Evolutionary conservation across 352 stramenopile species (phyloP).

Genomic region (Phytopythium delawarense): DNA sequence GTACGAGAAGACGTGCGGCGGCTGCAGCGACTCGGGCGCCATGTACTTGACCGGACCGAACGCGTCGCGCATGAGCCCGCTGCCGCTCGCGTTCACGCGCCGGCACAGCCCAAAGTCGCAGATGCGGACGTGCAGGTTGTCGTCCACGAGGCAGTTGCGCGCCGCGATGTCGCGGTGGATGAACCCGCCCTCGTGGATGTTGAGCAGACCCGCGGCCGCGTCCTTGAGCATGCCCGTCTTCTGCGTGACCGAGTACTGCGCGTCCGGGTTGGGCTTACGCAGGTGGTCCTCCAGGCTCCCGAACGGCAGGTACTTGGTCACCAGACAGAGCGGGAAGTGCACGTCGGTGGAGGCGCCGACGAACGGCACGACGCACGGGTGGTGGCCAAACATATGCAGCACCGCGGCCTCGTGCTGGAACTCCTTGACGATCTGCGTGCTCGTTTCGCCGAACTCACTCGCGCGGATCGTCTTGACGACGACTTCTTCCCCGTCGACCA

Average conservation of each 20-base stretch:
- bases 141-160: conserved; percentile 74
- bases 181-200: conserved; percentile 83
- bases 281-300: conserved; percentile 73
- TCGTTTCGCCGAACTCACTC: conserved; percentile 69
- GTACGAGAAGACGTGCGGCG: conserved; percentile 70
- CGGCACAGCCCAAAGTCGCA: conserved; percentile 80
- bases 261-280: conserved; percentile 21
- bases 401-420: conserved; percentile 81
- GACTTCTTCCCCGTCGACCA: conserved; percentile 59
- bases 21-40: conserved; percentile 74
- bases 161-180: conserved; percentile 79
- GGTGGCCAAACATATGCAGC: conserved; percentile 79
- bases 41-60: conserved; percentile 83
- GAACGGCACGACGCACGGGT: conserved; percentile 80
- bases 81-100: conserved; percentile 39
- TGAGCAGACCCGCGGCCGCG: conserved; percentile 65
- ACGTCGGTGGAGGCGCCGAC: conserved; percentile 72
- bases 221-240: conserved; percentile 71
- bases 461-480: conserved; percentile 82
- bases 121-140: conserved; percentile 57
- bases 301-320: conserved; percentile 74
- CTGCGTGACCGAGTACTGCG: conserved; percentile 29
- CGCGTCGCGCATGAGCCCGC: conserved; percentile 55
- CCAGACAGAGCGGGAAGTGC: conserved; percentile 52
- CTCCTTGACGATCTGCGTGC: conserved; percentile 71